Conservation (phyloP, 1,284 basidiomycete species). For the Trametes pubescens region DNA sequence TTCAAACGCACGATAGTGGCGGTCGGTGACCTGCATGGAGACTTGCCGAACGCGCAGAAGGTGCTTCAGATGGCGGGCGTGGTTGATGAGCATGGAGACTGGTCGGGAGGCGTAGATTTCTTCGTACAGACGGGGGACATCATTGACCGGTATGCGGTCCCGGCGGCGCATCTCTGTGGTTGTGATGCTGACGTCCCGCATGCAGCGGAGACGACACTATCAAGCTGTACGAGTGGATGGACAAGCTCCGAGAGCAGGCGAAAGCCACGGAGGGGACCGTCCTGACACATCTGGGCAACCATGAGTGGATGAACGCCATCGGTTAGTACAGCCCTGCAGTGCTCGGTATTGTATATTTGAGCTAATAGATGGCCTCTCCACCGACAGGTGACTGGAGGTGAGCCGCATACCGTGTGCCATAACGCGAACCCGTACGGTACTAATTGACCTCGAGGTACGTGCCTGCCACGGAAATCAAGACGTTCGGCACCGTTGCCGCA, state of each 20-base stretch:
- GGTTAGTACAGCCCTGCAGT: slow-evolving; percentile 51
- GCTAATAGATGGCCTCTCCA: not conserved
- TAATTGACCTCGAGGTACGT: slow-evolving; percentile 69
- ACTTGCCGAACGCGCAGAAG: slow-evolving; percentile 72
- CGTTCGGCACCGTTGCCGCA: slow-evolving; percentile 74
- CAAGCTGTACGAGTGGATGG: slow-evolving; percentile 84
- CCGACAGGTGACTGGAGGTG: slow-evolving; percentile 83
- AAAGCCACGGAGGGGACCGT: slow-evolving; percentile 72
- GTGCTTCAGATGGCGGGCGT: slow-evolving; percentile 84
- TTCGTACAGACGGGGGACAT: slow-evolving; percentile 96
- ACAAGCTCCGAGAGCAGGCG: slow-evolving; percentile 82
- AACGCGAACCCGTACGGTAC: not conserved
- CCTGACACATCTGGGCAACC: slow-evolving; percentile 86
- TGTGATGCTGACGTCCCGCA: not conserved
- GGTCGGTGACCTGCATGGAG: slow-evolving; percentile 85
- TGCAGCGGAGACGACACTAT: slow-evolving; percentile 87
- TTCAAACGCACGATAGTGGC: slow-evolving; percentile 68
- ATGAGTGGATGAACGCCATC: slow-evolving; percentile 91
- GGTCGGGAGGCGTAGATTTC: slow-evolving; percentile 82
- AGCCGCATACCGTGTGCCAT: slow-evolving; percentile 23
- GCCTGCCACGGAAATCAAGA: slow-evolving; percentile 78
- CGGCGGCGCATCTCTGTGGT: not conserved
- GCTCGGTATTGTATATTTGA: not conserved
- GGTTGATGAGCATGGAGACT: slow-evolving; percentile 71
- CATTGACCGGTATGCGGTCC: slow-evolving; percentile 72